Evolutionary conservation across 805 yeast species (phyloP).

Genomic region (Candida montana): DNA sequence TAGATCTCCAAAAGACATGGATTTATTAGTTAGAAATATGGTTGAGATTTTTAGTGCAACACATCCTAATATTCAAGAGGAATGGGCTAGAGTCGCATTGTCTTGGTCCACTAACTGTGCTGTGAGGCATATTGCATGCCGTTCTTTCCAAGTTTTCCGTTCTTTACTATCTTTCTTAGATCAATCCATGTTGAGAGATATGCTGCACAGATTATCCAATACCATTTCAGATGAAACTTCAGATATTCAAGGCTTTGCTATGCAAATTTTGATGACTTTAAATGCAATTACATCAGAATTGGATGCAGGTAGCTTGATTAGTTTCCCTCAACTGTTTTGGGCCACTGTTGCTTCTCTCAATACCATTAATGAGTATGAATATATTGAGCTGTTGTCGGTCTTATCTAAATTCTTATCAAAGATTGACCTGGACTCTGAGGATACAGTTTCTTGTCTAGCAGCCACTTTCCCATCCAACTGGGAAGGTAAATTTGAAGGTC

Average conservation of each 20-base stretch:
- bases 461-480: constrained; percentile 90
- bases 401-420: constrained; percentile 79
- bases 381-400: constrained; percentile 79
- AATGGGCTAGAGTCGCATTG: constrained; percentile 81
- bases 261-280: constrained; percentile 94
- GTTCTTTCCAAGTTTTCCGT: constrained; percentile 91
- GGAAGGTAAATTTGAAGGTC: constrained; percentile 92
- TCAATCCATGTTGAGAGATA: constrained; percentile 83
- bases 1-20: constrained; percentile 84
- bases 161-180: constrained; percentile 78
- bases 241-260: constrained; percentile 93
- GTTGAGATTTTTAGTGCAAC: constrained; percentile 48
- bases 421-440: constrained; percentile 80
- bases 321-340: constrained; percentile 95
- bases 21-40: constrained; percentile 57
- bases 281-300: constrained; percentile 88
- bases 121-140: constrained; percentile 92
- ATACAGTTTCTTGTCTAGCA: constrained; percentile 75
- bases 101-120: constrained; percentile 98
- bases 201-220: constrained; percentile 88
- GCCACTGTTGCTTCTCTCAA: constrained; percentile 85
- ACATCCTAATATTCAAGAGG: constrained; percentile 53
- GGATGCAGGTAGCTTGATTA: constrained; percentile 69
- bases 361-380: constrained; percentile 90
- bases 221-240: constrained; percentile 85